A percentile compares a stretch with the other conserved stretches of the same genome.
Conservation (phyloP, 345 rosid genomes). For the Hibiscus tridactylites region DNA sequence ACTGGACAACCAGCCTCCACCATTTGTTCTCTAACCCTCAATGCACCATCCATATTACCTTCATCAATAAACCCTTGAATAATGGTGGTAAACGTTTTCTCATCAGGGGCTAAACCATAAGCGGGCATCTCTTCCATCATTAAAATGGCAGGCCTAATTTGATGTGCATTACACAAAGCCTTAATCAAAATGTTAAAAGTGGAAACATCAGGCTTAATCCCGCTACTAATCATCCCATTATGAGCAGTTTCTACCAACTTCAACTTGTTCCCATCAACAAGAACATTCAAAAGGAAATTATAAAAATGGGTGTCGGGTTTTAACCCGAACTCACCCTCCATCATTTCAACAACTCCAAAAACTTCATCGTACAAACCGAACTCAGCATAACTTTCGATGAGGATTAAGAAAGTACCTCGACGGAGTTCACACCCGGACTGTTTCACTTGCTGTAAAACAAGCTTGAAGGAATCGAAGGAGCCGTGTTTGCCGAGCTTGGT, state of each 20-base stretch:
- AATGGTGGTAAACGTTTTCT: slow-evolving; percentile 74
- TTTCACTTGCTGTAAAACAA: slow-evolving; percentile 45
- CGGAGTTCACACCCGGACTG: slow-evolving; percentile 35
- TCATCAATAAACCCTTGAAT: slow-evolving; percentile 87
- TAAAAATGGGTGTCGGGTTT: slow-evolving; percentile 52
- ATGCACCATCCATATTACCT: slow-evolving; percentile 69
- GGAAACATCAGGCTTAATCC: slow-evolving; percentile 63
- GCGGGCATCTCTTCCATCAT: slow-evolving; percentile 86
- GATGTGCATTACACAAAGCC: slow-evolving; percentile 84
- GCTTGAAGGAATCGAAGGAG: slow-evolving; percentile 57
- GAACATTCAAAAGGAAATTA: slow-evolving; percentile 67
- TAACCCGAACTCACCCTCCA: slow-evolving; percentile 53
- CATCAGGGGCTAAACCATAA: slow-evolving; percentile 62
- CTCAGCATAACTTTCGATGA: slow-evolving; percentile 50
- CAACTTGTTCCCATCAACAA: slow-evolving; percentile 67
- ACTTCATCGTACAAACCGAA: slow-evolving; percentile 56
- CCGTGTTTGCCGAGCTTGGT: slow-evolving; percentile 59
- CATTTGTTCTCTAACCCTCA: slow-evolving; percentile 64
- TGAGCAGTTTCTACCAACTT: slow-evolving; percentile 70
- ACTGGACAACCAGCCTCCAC: slow-evolving; percentile 38
- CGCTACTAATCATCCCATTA: slow-evolving; percentile 43
- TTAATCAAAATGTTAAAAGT: slow-evolving; percentile 78
- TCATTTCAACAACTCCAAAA: slow-evolving; percentile 34
- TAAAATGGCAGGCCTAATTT: slow-evolving; percentile 69
- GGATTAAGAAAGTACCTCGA: slow-evolving; percentile 40